A percentile compares a stretch with the other conserved stretches of the same genome.
These are phyloP conservation scores for Crithidia fasciculata DNA, from an alignment of 208 protist genomes.

Conservation along the genomic window DNA sequence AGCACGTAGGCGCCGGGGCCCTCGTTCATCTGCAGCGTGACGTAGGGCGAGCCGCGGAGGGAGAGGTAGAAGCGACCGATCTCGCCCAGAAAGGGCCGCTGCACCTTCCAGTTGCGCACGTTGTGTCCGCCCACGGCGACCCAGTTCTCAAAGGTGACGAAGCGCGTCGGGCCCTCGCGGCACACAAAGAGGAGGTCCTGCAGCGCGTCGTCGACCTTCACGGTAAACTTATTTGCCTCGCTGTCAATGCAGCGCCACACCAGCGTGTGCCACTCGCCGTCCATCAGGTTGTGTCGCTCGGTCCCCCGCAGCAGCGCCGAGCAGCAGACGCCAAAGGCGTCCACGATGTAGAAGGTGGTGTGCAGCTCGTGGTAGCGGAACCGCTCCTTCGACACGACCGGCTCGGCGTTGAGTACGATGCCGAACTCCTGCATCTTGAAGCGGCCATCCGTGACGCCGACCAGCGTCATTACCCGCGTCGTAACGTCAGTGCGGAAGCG, in stretches of 20 bases:
- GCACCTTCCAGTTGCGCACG: conserved; percentile 82
- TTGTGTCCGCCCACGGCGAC: conserved; percentile 88
- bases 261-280: conserved; percentile 90
- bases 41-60: conserved; percentile 66
- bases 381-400: conserved; percentile 77
- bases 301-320: conserved; percentile 83
- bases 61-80: conserved; percentile 81
- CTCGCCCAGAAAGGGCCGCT: conserved; percentile 67
- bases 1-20: conserved; percentile 83
- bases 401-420: conserved; percentile 88
- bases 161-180: conserved; percentile 78
- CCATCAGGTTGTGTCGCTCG: conserved; percentile 83
- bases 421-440: conserved; percentile 89
- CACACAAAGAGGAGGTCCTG: conserved; percentile 82
- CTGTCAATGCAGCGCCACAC: conserved; percentile 88
- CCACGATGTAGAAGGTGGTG: conserved; percentile 84
- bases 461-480: conserved; percentile 76
- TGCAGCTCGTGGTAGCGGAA: conserved; percentile 87
- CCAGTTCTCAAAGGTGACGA: conserved; percentile 81
- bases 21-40: conserved; percentile 82
- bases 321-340: conserved; percentile 82
- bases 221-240: conserved; percentile 86
- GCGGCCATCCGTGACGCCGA: conserved; percentile 83
- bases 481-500: conserved; percentile 80
- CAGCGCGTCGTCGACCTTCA: conserved; percentile 85